phyloP scores from a whole-genome alignment of 805 yeast species.

The Candida oleophila region DNA sequence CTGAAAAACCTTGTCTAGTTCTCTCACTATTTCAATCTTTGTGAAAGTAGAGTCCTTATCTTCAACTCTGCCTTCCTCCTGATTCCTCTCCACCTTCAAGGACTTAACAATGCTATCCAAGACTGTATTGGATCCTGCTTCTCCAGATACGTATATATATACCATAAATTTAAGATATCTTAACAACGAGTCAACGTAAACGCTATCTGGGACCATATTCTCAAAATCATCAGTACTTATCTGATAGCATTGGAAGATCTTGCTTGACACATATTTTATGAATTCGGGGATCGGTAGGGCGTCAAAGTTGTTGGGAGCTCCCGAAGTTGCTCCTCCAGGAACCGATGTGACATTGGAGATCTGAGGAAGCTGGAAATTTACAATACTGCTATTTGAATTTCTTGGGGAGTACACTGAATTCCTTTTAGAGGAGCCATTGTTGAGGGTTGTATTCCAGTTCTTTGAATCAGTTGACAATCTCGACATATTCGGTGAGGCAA shows the following conservation, averaged over 20 bases:
- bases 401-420: conserved; percentile 28
- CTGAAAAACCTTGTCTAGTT: conserved; percentile 34
- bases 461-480: conserved; percentile 34
- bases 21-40: conserved; percentile 42
- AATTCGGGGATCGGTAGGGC: conserved; percentile 31
- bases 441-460: background rate
- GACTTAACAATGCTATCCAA: conserved; percentile 44
- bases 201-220: conserved; percentile 80
- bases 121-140: conserved; percentile 39
- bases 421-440: background rate
- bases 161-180: conserved; percentile 64
- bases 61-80: background rate
- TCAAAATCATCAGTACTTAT: conserved; percentile 55
- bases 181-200: conserved; percentile 69
- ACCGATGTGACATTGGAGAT: conserved; percentile 10
- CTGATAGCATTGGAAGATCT: conserved; percentile 29
- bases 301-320: conserved; percentile 14
- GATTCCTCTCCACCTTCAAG: background rate
- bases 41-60: conserved; percentile 16
- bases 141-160: conserved; percentile 46
- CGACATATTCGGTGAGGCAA: conserved; percentile 11
- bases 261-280: conserved; percentile 27
- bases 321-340: conserved; percentile 9
- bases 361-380: conserved; percentile 30
- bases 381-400: conserved; percentile 27